Conservation (phyloP, 495 filamentous ascomycete genomes). For the Penicillium salamii region DNA sequence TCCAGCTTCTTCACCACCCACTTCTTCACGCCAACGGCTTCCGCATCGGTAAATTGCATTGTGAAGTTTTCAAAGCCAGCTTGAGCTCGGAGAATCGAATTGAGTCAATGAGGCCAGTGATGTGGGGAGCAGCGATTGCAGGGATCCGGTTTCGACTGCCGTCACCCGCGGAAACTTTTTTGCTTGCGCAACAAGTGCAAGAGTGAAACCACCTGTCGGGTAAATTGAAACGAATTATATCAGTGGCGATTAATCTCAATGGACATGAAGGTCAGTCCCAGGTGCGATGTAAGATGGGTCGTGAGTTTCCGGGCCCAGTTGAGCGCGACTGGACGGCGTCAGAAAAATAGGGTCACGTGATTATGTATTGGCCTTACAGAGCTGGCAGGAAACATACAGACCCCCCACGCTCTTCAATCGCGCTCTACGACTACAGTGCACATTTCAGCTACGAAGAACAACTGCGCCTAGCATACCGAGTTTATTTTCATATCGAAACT, state of each 20-base stretch:
- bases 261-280: too few species aligned
- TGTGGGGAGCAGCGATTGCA: slow-evolving; percentile 7
- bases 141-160: slow-evolving; percentile 12
- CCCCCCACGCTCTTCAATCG: too few species aligned
- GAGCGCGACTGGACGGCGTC: not conserved
- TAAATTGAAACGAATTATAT: too few species aligned
- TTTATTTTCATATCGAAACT: slow-evolving; percentile 38
- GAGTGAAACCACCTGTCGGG: not conserved
- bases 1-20: slow-evolving; percentile 92
- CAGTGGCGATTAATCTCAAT: too few species aligned
- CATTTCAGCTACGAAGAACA: slow-evolving; percentile 2
- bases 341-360: not conserved
- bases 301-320: too few species aligned
- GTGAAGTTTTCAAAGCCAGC: not conserved
- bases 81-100: not conserved
- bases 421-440: not conserved
- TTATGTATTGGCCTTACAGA: not conserved
- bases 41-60: slow-evolving; percentile 79
- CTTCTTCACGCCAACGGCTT: slow-evolving; percentile 70
- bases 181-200: not conserved
- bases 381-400: too few species aligned
- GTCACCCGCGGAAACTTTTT: not conserved
- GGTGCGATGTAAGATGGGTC: too few species aligned
- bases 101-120: not conserved
- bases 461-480: slow-evolving; percentile 24